These are phyloP conservation scores for Pulveroboletus sp. DNA, from an alignment of 768 basidiomycete species.

Conservation along the genomic window DNA sequence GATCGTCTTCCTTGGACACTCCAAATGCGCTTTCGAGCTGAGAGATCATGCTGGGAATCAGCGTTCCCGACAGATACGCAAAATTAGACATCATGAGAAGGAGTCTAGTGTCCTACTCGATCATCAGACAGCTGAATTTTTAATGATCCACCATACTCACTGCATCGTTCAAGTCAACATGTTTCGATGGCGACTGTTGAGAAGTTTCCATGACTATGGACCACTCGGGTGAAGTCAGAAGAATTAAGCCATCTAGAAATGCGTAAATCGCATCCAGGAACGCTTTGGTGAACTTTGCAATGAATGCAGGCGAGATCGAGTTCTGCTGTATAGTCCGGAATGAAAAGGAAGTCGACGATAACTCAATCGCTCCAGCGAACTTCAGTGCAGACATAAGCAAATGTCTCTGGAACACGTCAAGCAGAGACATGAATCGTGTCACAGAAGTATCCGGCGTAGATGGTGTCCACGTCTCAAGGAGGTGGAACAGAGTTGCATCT, in stretches of 20 bases:
- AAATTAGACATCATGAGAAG: slow-evolving; percentile 90
- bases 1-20: slow-evolving; percentile 65
- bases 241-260: slow-evolving; percentile 81
- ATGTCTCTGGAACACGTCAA: slow-evolving; percentile 79
- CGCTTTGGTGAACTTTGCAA: slow-evolving; percentile 71
- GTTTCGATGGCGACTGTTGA: slow-evolving; percentile 26
- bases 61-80: slow-evolving; percentile 58
- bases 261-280: slow-evolving; percentile 84
- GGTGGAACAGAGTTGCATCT: slow-evolving; percentile 83
- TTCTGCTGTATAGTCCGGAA: slow-evolving; percentile 56
- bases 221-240: slow-evolving; percentile 69
- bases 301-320: slow-evolving; percentile 56
- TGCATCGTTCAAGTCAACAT: slow-evolving; percentile 54
- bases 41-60: slow-evolving; percentile 75
- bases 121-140: neutral
- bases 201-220: slow-evolving; percentile 26
- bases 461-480: slow-evolving; percentile 81
- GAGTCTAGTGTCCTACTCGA: slow-evolving; percentile 73
- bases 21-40: slow-evolving; percentile 78
- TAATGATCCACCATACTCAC: slow-evolving; percentile 36
- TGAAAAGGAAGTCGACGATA: slow-evolving; percentile 41
- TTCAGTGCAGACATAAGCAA: slow-evolving; percentile 72
- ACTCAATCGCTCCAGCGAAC: slow-evolving; percentile 72
- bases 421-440: slow-evolving; percentile 70
- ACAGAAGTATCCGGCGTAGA: slow-evolving; percentile 58